phyloP scores from a whole-genome alignment of 1,284 basidiomycete genomes.

The Phylloboletellus chloephorus region DNA sequence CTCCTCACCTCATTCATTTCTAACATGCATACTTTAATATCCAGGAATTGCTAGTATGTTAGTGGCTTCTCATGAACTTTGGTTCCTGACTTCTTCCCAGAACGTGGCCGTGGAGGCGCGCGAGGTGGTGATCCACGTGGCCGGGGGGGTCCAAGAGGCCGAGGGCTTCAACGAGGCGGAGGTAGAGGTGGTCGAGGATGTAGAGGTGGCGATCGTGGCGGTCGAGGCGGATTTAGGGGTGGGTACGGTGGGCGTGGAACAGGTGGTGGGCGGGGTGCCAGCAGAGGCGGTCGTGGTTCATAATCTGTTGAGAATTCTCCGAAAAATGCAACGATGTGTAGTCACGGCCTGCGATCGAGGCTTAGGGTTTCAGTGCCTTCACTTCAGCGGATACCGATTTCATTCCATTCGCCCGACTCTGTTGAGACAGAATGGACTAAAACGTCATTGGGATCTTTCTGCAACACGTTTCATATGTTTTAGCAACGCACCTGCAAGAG shows the following conservation, averaged over 20 bases:
- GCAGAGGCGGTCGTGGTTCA: conserved; percentile 46
- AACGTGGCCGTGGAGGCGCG: conserved; percentile 48
- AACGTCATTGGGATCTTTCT: not conserved
- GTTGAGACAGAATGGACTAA: conserved; percentile 43
- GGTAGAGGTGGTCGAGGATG: conserved; percentile 37
- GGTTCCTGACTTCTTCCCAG: conserved; percentile 32
- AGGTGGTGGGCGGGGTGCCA: conserved; percentile 36
- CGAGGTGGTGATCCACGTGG: conserved; percentile 40
- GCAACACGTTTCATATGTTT: not conserved
- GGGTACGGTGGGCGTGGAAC: conserved; percentile 37
- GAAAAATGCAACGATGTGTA: not conserved
- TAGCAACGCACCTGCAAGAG: conserved; percentile 44
- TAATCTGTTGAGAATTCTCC: conserved; percentile 19
- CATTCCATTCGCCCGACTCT: conserved; percentile 39
- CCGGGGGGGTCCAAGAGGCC: conserved; percentile 43
- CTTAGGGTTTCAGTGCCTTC: conserved; percentile 42
- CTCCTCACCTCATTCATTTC: conserved; percentile 1
- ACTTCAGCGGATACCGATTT: conserved; percentile 41
- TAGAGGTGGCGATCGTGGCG: conserved; percentile 42
- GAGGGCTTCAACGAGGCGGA: conserved; percentile 41
- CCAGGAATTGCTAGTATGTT: conserved; percentile 49
- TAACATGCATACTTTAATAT: conserved; percentile 1
- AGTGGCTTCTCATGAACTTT: conserved; percentile 1
- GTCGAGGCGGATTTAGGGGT: conserved; percentile 41
- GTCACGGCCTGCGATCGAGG: not conserved